Evolutionary conservation across 441 rosid species (phyloP).

Genomic region (Syzygium malaccense): DNA sequence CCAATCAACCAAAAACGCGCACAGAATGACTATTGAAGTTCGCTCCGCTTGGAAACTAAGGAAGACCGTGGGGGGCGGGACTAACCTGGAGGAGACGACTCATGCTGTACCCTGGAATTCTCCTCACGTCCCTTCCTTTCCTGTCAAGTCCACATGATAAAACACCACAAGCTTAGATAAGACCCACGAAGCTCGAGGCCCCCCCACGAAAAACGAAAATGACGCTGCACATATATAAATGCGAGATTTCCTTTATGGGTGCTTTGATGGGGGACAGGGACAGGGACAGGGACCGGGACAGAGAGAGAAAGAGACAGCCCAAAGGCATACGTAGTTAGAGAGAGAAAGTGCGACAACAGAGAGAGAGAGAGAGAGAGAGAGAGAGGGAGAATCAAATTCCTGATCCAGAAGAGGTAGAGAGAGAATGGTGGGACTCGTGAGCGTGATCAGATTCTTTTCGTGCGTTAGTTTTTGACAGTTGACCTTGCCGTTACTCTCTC

Average conservation of each 20-base stretch:
- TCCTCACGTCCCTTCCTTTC: constrained; percentile 34
- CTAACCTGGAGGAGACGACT: constrained; percentile 48
- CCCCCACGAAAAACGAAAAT: constrained; percentile 4
- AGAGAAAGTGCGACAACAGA: constrained; percentile 13
- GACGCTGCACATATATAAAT: neutral
- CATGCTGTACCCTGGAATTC: constrained; percentile 19
- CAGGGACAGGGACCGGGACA: constrained; percentile 30
- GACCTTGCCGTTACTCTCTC: constrained; percentile 65
- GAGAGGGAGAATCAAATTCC: constrained; percentile 5
- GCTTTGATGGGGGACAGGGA: constrained; percentile 16
- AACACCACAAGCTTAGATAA: neutral
- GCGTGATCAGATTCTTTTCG: constrained; percentile 73
- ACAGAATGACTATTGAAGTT: neutral
- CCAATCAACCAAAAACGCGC: neutral
- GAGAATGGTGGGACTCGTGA: constrained; percentile 27
- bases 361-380: constrained; percentile 21
- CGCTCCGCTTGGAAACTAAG: neutral
- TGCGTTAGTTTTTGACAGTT: constrained; percentile 64
- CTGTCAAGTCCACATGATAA: constrained; percentile 34
- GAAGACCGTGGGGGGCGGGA: neutral
- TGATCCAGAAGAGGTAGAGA: constrained; percentile 13
- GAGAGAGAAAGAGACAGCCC: constrained; percentile 41
- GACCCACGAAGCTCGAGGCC: constrained; percentile 4
- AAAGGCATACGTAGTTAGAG: constrained; percentile 30
- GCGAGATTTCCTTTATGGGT: neutral